Conservation (phyloP, 371 early-diverging fungal genomes). For the Chytridium lagenaria region DNA sequence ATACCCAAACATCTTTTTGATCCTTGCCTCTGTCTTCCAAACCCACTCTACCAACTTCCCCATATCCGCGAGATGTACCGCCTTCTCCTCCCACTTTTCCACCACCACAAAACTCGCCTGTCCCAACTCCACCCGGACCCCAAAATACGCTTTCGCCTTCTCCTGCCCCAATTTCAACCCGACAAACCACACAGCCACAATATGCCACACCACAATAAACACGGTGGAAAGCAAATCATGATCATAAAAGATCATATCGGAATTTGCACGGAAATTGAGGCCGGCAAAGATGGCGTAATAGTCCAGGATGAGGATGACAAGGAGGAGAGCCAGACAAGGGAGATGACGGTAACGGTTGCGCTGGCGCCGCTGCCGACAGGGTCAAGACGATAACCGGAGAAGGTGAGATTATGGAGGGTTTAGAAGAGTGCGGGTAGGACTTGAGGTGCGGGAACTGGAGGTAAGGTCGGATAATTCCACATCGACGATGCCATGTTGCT, state of each 20-base stretch:
- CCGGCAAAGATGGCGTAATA: slow-evolving; percentile 65
- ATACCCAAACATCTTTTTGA: slow-evolving; percentile 26
- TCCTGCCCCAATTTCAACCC: slow-evolving; percentile 56
- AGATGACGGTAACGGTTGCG: slow-evolving; percentile 59
- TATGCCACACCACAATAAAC: slow-evolving; percentile 75
- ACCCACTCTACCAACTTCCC: slow-evolving; percentile 37
- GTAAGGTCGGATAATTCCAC: slow-evolving; percentile 35
- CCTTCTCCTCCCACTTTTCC: slow-evolving; percentile 62
- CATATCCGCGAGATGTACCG: slow-evolving; percentile 63
- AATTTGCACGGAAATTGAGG: slow-evolving; percentile 41
- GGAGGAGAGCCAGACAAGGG: slow-evolving; percentile 69
- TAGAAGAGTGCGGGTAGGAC: slow-evolving; percentile 21
- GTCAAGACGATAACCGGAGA: slow-evolving; percentile 70
- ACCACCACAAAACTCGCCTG: slow-evolving; percentile 69
- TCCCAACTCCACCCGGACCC: slow-evolving; percentile 56
- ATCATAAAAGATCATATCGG: slow-evolving; percentile 56
- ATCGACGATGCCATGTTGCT: slow-evolving; percentile 26
- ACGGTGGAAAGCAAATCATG: slow-evolving; percentile 64
- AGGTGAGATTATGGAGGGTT: slow-evolving; percentile 49
- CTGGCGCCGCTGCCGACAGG: slow-evolving; percentile 61
- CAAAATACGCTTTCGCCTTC: slow-evolving; percentile 63
- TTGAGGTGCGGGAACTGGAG: slow-evolving; percentile 11
- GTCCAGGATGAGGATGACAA: slow-evolving; percentile 72
- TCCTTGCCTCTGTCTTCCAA: slow-evolving; percentile 42
- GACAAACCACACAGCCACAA: slow-evolving; percentile 68